Percentiles rank a stretch among this genome's conserved stretches.
Conservation (phyloP, 2,329 filamentous ascomycete species). For the Alternaria metachromatica region DNA sequence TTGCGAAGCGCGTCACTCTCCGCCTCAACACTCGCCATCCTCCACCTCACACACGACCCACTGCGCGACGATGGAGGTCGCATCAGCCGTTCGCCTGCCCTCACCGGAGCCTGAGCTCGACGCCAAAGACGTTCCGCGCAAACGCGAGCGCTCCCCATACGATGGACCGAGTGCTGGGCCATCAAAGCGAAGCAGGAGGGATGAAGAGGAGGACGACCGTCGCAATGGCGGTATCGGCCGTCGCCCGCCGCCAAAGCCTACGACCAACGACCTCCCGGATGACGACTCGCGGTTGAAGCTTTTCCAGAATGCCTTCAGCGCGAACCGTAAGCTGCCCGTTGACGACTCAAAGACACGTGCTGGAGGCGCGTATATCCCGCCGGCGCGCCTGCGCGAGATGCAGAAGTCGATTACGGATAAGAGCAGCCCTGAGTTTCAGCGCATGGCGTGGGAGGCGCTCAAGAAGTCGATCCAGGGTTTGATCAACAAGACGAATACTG, state of each 20-base stretch:
- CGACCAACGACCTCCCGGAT: constrained; percentile 28
- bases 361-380: constrained; percentile 95
- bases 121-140: constrained; percentile 55
- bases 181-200: constrained; percentile 47
- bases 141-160: constrained; percentile 62
- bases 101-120: constrained; percentile 58
- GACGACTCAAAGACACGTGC: constrained; percentile 88
- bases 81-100: constrained; percentile 63
- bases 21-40: constrained; percentile 3
- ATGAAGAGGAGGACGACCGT: constrained; percentile 43
- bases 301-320: constrained; percentile 46
- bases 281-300: constrained; percentile 46
- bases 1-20: constrained; percentile 23
- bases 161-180: constrained; percentile 37
- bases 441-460: constrained; percentile 97
- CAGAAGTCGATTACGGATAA: constrained; percentile 98
- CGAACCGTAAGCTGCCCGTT: constrained; percentile 83
- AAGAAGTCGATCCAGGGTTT: constrained; percentile 99
- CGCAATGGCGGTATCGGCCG: constrained; percentile 76
- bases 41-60: constrained; percentile 3
- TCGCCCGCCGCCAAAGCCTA: constrained; percentile 45
- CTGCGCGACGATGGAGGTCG: constrained; percentile 41
- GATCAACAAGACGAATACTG: constrained; percentile 98
- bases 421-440: constrained; percentile 94
- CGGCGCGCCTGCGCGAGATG: constrained; percentile 84